Base-by-base conservation (phyloP, 2,329 filamentous ascomycete genomes). In the Eutypella sp. region DNA sequence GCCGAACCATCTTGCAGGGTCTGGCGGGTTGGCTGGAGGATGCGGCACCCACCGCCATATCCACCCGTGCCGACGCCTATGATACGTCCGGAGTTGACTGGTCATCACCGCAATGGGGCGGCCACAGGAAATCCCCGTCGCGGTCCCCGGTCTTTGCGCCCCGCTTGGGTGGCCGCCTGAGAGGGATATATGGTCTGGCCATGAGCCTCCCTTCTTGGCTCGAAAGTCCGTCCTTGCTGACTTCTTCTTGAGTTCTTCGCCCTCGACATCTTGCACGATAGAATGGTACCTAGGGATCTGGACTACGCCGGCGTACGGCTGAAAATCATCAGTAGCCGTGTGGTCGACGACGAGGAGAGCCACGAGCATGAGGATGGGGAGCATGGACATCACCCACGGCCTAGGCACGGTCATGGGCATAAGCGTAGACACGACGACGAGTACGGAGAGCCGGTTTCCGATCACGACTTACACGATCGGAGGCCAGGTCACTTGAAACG, bases 271-370 rank as follows among this genome's bases (percentile, higher is more conserved):
- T 8, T 29, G 7, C 29, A 15, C 11, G 29, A 5, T 7, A 33
- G 5, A 33, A 36, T 36, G 27, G 4, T 44, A 27, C 36, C 13
- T 48, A 41, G 43, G 29, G 50, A 58, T 38, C 52, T 57, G 31
- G 55, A 58, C 48, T 59, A 58, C 38, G 51, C 55, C 24, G 45
- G 50, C 34, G 48, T 38, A 10, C 57, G 57, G 27, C 40, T 59
- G 27, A 52, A 50, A 44, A 37, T 57, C n/a, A 44, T 59, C 16
- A 53, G 50, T 6, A 50, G 50, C 15, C 52, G 57, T 18, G 45
- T 59, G 5, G 50, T 55, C 22, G 51, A 55, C 22, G 23, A 45
- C 20, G 46, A 48, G 22, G 25, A 50, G 16, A 42, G 42, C 31
- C 48, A 52, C 22, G 48, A 39, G 10, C 47, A 50, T 19, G 50